Percentiles rank a stretch among this genome's conserved stretches.
Conservation (phyloP, 106 monocot species). For the Cymbidium sinense region DNA sequence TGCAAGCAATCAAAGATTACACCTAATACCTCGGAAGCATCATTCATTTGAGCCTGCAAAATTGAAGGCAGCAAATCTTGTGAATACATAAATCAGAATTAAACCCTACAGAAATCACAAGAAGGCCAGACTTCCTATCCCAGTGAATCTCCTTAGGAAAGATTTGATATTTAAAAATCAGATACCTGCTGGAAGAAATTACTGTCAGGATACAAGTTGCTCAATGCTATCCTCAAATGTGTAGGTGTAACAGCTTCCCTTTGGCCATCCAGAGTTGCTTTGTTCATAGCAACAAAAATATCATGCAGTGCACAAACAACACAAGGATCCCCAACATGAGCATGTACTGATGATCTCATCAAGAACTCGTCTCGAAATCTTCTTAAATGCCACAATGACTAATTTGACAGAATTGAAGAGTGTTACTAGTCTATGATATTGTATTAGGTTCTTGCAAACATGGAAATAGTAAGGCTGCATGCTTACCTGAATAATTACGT, state of each 20-base stretch:
- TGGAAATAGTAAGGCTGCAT: background rate
- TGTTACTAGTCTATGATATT: background rate
- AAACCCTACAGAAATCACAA: background rate
- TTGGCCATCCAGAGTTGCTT: conserved; percentile 35
- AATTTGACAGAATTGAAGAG: background rate
- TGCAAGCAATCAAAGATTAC: conserved; percentile 92
- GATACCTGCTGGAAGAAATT: conserved; percentile 96
- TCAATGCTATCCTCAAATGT: conserved; percentile 69
- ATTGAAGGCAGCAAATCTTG: background rate
- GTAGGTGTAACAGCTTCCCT: conserved; percentile 69
- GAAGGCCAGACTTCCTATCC: background rate
- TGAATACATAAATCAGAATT: background rate
- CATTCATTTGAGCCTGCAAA: conserved; percentile 91
- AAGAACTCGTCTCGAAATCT: conserved; percentile 74
- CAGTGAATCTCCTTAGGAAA: background rate
- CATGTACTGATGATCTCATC: conserved; percentile 37
- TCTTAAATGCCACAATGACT: conserved; percentile 96
- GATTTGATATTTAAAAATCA: background rate
- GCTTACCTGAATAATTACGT: conserved; percentile 92
- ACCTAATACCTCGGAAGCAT: conserved; percentile 94
- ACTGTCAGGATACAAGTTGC: conserved; percentile 87
- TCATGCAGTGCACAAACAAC: conserved; percentile 80
- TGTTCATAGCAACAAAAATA: conserved; percentile 60
- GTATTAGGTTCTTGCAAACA: background rate
- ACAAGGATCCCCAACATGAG: conserved; percentile 77